Base-by-base conservation (phyloP, 805 yeast species). In the Saturnispora zaruensis region DNA sequence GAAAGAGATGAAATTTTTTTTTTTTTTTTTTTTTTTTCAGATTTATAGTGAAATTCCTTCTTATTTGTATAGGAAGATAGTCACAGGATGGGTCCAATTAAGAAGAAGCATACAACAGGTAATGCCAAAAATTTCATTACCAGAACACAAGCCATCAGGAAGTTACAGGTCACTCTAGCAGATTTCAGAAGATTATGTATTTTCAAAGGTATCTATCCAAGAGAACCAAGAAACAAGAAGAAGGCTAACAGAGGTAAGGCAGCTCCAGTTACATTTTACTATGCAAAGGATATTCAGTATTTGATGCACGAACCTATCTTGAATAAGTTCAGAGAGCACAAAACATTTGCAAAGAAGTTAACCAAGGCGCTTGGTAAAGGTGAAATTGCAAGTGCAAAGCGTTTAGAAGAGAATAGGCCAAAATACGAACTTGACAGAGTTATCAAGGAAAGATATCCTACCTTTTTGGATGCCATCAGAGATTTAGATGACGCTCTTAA, bases 201-300 rank as follows among this genome's bases (percentile, higher is more conserved):
- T 66, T 88, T 93, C 77, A 93, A 93, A 68, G 99, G 99, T 47
- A 90, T 93, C 56, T 93, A 88, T 65, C 99, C 99, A 49, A 80
- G 99, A 66, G 97, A 89, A 65, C 98, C 98, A 44, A 76, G 90
- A 60, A 88, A 87, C 69, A 93, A 90, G 73, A 88, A 85, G 80
- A 90, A 88, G 75, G 96, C 97, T 53, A 91, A 89, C 69, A 93
- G 88, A 69, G 98, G 99, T 21, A 86, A 96, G n/a, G 87, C 97
- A 6, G 95, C 95, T 24, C 96, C 96, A 44, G 84, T 85, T 23
- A 93, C 99, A 3, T 95, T 93, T 66, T 93, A 93, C 71, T 91
- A 89, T 66, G 67, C 84, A 55, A 93, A 89, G 68, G 99, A 93
- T 67, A 93, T 93, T 57, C 96, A 90, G 68, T 93, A 91, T 67